These are phyloP conservation scores for Davidsoniella eucalypti DNA, from an alignment of 2,329 filamentous ascomycete species.

Conservation along the genomic window DNA sequence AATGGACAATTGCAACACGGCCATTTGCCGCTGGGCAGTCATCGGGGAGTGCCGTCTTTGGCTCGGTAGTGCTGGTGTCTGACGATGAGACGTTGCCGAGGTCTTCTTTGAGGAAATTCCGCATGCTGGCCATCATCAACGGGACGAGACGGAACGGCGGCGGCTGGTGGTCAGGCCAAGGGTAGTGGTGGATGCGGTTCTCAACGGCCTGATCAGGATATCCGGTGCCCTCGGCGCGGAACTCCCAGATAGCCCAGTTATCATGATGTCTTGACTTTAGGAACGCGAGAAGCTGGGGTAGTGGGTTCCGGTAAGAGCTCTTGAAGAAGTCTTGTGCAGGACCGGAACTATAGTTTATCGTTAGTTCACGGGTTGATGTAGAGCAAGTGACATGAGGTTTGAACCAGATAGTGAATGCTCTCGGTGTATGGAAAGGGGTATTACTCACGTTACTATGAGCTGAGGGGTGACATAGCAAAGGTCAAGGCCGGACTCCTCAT, in stretches of 20 bases:
- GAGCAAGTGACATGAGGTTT: neutral
- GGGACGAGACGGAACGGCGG: constrained; percentile 83
- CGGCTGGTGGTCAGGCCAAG: constrained; percentile 94
- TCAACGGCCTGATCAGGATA: constrained; percentile 88
- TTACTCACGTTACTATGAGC: constrained; percentile 44
- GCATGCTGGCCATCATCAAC: constrained; percentile 80
- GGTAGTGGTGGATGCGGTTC: constrained; percentile 72
- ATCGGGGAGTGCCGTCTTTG: constrained; percentile 7
- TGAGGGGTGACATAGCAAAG: constrained; percentile 88
- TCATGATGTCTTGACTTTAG: constrained; percentile 70
- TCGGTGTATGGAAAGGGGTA: neutral
- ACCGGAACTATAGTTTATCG: constrained; percentile 50
- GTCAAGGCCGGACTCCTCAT: constrained; percentile 78
- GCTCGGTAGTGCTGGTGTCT: neutral
- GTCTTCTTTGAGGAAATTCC: constrained; percentile 56
- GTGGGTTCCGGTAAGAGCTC: constrained; percentile 82
- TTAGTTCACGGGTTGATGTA: constrained; percentile 12
- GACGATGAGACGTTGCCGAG: neutral
- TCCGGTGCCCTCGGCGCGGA: constrained; percentile 87
- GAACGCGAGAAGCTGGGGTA: constrained; percentile 72
- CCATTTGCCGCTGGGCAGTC: constrained; percentile 10
- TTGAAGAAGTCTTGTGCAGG: constrained; percentile 81
- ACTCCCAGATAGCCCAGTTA: constrained; percentile 95
- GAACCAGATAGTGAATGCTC: neutral
- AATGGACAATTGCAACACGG: constrained; percentile 73